Conservation (phyloP, 305 asterid species). For the Ruellia speciosa region DNA sequence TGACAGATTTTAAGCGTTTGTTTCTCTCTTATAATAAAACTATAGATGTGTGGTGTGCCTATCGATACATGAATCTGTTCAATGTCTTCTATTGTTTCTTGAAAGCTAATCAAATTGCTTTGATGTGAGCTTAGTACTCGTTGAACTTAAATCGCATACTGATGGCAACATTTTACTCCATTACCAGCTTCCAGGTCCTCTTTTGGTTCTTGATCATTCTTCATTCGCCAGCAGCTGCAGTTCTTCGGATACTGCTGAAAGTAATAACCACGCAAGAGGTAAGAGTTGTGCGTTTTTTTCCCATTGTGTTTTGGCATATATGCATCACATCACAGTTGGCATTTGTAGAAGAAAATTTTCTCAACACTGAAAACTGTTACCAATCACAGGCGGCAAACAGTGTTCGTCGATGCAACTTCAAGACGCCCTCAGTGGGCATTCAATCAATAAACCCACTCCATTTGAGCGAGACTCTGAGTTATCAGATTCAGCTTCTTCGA, state of each 20-base stretch:
- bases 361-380: background rate
- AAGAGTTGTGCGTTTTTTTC: constrained; percentile 1
- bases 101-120: background rate
- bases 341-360: background rate
- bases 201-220: constrained; percentile 47
- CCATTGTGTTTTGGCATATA: background rate
- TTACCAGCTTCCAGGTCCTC: constrained; percentile 42
- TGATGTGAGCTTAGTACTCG: constrained; percentile 22
- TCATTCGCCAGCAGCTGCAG: constrained; percentile 41
- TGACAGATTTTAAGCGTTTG: no score
- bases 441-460: constrained; percentile 23
- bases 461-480: constrained; percentile 38
- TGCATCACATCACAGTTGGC: background rate
- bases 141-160: constrained; percentile 12
- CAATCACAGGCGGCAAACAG: constrained; percentile 40
- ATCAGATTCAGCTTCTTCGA: constrained; percentile 45
- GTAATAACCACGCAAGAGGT: constrained; percentile 36
- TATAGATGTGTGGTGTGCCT: no score
- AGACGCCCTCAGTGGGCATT: constrained; percentile 31
- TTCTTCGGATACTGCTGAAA: constrained; percentile 42
- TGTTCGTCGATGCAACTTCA: constrained; percentile 40
- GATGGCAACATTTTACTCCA: constrained; percentile 25
- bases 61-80: background rate
- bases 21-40: no score
- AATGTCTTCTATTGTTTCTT: background rate